phyloP scores from a whole-genome alignment of 176 grass and related monocot species.

The Hordeum vulgare region DNA sequence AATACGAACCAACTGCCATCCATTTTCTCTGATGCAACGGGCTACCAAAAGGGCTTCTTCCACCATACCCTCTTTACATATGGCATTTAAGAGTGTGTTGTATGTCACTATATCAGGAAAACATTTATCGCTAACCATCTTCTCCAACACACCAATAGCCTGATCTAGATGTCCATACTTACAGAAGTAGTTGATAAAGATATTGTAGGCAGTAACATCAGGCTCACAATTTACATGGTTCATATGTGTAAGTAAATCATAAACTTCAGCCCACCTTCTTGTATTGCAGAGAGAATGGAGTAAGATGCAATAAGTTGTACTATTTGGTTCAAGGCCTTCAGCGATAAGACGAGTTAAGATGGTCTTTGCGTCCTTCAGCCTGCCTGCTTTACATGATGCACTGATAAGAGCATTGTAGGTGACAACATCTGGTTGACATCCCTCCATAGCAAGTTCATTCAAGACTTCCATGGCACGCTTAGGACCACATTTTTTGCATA shows the following conservation, averaged over 20 bases:
- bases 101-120: conserved; percentile 72
- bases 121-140: conserved; percentile 49
- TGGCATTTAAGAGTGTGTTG: conserved; percentile 64
- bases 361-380: conserved; percentile 35
- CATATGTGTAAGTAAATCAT: conserved; percentile 50
- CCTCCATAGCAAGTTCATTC: conserved; percentile 54
- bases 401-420: conserved; percentile 68
- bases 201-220: conserved; percentile 67
- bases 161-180: conserved; percentile 54
- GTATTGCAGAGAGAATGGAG: conserved; percentile 53
- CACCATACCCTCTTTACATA: conserved; percentile 54
- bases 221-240: conserved; percentile 39
- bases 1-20: conserved; percentile 47
- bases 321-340: conserved; percentile 56
- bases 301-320: conserved; percentile 64
- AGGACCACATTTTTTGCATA: conserved; percentile 59
- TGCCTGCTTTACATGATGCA: conserved; percentile 57
- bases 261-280: conserved; percentile 53
- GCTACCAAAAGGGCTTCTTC: conserved; percentile 54
- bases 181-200: conserved; percentile 72
- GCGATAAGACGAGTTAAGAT: conserved; percentile 38
- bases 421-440: conserved; percentile 52
- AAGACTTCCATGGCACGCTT: conserved; percentile 38
- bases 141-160: conserved; percentile 61
- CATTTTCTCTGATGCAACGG: conserved; percentile 45